Percentiles rank a stretch among this genome's conserved stretches.
phyloP scores from a whole-genome alignment of 306 rosid species.

The Ziziphus jujuba region DNA sequence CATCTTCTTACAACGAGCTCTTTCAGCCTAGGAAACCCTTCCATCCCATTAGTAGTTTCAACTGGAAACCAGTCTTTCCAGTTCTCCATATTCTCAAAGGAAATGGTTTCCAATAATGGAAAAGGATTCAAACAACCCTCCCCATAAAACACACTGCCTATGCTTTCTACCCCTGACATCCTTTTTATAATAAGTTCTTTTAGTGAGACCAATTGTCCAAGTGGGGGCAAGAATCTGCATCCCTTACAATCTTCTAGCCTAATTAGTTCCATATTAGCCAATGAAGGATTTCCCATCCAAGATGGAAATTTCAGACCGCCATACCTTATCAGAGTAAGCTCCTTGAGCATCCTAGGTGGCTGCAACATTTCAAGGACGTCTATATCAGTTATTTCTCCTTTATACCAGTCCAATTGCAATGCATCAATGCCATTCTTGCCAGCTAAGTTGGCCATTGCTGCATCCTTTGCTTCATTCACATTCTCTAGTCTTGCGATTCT shows the following conservation, averaged over 20 bases:
- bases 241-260: background rate
- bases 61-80: background rate
- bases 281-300: constrained; percentile 2
- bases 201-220: background rate
- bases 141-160: constrained; percentile 7
- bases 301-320: background rate
- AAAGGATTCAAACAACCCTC: background rate
- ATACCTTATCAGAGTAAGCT: background rate
- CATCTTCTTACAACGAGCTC: background rate
- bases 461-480: background rate
- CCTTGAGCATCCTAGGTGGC: background rate
- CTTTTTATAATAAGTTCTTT: background rate
- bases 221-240: constrained; percentile 9
- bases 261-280: background rate
- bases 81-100: background rate
- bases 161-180: background rate
- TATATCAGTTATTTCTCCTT: too few relatives aligned
- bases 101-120: background rate
- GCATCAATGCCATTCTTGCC: background rate
- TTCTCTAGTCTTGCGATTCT: constrained; percentile 12
- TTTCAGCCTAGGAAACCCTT: background rate
- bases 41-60: background rate
- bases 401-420: background rate
- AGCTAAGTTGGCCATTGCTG: constrained; percentile 1
- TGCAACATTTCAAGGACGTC: background rate